Evolutionary conservation across 352 stramenopile genomes (phyloP), one percentile per base, ranked within the genome.

Genomic region (Pythium biforme): DNA sequence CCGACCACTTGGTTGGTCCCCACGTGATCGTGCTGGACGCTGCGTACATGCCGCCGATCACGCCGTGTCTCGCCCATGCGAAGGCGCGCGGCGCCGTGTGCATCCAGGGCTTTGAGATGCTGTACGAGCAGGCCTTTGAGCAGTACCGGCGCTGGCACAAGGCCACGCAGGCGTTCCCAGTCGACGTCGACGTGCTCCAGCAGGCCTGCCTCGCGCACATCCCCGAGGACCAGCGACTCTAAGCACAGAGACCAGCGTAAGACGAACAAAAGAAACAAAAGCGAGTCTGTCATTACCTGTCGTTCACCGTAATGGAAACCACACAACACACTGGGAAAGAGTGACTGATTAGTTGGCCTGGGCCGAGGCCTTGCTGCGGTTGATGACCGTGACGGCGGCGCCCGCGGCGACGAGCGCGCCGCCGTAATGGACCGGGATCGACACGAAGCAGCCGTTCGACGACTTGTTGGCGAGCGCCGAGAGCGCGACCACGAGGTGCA

Each of bases 71-170:
- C 19, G 74, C 72, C 22, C 93, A 99, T 63, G 95, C 94, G 2
- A 63, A 88, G 29, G 77, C 73, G 8, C 75, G 74, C n/a, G 93
- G 91, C 19, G 97, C 87, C 51, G 56, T 78, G 49, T 89, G 95
- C 53, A 92, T 99, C 43, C 88, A 98, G 63, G 97, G 97, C 50
- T 98, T 94, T 23, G 96, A 99, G 67, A 99, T 99, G 97, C 78
- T 99, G 20, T 97, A 97, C 68, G 95, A 98, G 73, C 97, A 99
- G 75, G 97, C 95, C 34, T 86, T 98, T 6, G 95, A 97, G 68
- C 96, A 99, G 70, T 99, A 98, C 74, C 82, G 96, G 66, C 78
- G 97, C 33, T 99, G 97, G 97, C 79, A 90, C 69, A 79, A 76
- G 74, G 64, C 72, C 22, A 86, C 82, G 25, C 69, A 78, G 25